A percentile compares a stretch with the other conserved stretches of the same genome.
Evolutionary conservation across 345 rosid genomes (phyloP).

Genomic region (Barbarea vulgaris): DNA sequence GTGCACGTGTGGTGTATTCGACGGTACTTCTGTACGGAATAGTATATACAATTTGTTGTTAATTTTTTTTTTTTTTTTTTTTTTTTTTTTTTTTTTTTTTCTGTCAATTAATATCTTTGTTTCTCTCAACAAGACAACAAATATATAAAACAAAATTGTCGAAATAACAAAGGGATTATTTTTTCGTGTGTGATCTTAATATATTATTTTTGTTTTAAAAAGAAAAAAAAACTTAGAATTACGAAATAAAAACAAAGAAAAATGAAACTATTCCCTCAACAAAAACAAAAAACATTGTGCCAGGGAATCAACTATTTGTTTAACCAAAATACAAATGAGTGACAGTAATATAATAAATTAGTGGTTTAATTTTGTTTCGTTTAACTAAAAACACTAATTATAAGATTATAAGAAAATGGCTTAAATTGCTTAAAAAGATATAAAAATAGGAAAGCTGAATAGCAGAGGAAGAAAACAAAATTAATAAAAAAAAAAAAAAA

Average conservation of each 20-base stretch:
- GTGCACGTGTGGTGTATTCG: background rate
- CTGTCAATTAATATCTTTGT: too few relatives aligned
- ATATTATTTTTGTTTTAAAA: background rate
- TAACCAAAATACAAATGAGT: background rate
- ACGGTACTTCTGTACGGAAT: conserved; percentile 12
- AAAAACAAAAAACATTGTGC: background rate
- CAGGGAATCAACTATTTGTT: background rate
- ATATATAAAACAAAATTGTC: too few relatives aligned
- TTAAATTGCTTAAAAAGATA: background rate
- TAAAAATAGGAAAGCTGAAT: conserved; percentile 36
- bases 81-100: too few relatives aligned
- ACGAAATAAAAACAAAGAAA: background rate
- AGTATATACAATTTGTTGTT: too few relatives aligned
- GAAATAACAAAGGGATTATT: background rate
- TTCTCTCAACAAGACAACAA: too few relatives aligned
- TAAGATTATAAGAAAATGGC: background rate
- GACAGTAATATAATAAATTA: background rate
- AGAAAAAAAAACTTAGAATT: background rate
- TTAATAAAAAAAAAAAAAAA: too few relatives aligned
- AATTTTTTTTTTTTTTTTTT: too few relatives aligned
- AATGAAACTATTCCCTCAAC: background rate
- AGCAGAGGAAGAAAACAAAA: background rate
- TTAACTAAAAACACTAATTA: conserved; percentile 7
- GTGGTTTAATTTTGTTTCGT: background rate
- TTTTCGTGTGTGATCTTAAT: background rate